Base-by-base conservation (phyloP, 2,329 filamentous ascomycete genomes). In the Aspergillus persii region DNA sequence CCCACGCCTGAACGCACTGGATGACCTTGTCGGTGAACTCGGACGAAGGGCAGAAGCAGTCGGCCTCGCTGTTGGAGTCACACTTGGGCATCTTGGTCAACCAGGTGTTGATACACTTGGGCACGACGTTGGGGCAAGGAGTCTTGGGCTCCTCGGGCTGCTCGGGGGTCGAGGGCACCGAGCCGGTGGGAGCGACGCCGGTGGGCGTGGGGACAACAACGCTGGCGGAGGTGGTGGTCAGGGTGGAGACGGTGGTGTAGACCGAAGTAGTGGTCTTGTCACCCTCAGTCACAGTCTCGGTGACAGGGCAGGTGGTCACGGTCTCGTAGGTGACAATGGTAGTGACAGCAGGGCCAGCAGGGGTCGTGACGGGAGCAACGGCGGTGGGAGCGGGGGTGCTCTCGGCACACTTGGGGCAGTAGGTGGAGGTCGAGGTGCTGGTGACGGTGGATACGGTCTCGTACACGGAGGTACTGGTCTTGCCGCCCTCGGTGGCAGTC, bases 21-120 rank as follows among this genome's bases (percentile, higher is more conserved):
- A 90, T 94, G 74, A 97, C 86, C 71, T 88, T 88, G 75, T 86
- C 81, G 72, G 92, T 90, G 78, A 95, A 94, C 57, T 86, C 80
- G 61, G 83, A 76, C 72, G 89, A 84, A 67, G 90, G 89, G 86
- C 94, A 98, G 88, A 91, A 96, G 86, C 94, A 98, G 66, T 79
- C 77, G 60, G 83, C 79, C 72, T 96, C 91, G 48, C 89, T 88
- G 87, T 96, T 96, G 80, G 91, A 87, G 69, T 83, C 83, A 86
- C 94, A 98, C 72, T 84, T 80, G 53, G 89, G 84, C 9, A 75
- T 65, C 61, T 83, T 78, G 74, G 86, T 84, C 70, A 96, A 79
- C 91, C 92, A 97, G 70, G 92, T 96, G 85, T 94, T 95, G 79
- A 98, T 81, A 82, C 94, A 98, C 72, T 86, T 86, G 63, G 94